Evolutionary conservation across 179 eudicot genomes (phyloP), one percentile per base, ranked within the genome.

Genomic region (Beta lomatogona): DNA sequence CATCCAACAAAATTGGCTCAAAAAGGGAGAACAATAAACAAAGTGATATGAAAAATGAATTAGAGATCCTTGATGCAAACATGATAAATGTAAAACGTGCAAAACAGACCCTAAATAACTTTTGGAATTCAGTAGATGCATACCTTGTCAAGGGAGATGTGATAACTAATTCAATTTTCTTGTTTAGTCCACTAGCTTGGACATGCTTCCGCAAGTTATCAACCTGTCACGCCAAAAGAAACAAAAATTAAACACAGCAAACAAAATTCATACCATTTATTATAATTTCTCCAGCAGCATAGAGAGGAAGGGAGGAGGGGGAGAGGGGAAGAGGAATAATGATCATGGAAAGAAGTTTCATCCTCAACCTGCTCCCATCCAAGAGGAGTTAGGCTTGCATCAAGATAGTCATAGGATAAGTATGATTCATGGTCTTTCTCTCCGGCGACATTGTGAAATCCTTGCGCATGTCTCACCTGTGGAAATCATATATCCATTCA

Each of bases 381-480:
- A 83, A 88, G 89, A 57, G 94, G 89, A 41, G 99, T 93, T 85
- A 95, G 88, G 71, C 87, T 86, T 60, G 99, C 97, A 88, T 95
- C 98, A 68, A 95, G 89, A 78, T 87, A 85, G 58, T 94, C 95
- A 79, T 89, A 90, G 44, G 95, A 92, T 77, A 85, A 68, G 82
- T 88, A 94, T 31, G 88, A 91, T 4, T 82, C 48, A 48, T 79
- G 86, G 82, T 91, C 88, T 57, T 91, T 89, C 65, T 88, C 95
- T 81, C 95, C 98, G 21, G 85, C 97, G 70, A 95, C 93, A 86
- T 95, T 95, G 80, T 95, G 99, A 82, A 88, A 83, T n/a, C 98
- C 99, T 88, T 95, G 98, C 6, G 98, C 99, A 86, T 95, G 98
- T 79, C 99, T 90, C 85, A 95, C 97, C 99, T 95, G 77, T 60